Conservation (phyloP, 176 grass and related monocot genomes). For the Musa acuminata region DNA sequence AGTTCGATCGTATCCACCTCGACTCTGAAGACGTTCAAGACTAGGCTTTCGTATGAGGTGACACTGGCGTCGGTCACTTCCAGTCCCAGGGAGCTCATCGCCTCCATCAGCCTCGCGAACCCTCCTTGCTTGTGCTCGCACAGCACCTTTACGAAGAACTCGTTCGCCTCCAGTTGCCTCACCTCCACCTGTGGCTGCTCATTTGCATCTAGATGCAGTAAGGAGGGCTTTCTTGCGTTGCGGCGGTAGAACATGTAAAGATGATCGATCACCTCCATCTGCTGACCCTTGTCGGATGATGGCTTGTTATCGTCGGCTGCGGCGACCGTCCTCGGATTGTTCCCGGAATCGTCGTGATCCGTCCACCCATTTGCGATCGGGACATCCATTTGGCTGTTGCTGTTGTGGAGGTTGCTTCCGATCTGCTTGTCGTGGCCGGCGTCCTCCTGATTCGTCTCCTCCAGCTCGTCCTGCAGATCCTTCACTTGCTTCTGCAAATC, state of each 20-base stretch:
- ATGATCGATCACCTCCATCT: conserved; percentile 34
- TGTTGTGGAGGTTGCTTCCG: conserved; percentile 24
- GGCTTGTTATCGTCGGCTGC: not conserved
- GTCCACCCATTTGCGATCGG: not conserved
- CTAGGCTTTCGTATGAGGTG: conserved; percentile 56
- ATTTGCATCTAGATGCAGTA: not conserved
- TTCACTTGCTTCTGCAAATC: conserved; percentile 76
- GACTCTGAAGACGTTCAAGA: conserved; percentile 72
- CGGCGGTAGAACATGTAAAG: not conserved
- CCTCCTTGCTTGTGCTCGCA: conserved; percentile 55
- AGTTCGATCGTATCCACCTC: conserved; percentile 19
- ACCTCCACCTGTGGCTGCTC: conserved; percentile 82
- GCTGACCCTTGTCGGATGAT: conserved; percentile 26
- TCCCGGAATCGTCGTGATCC: conserved; percentile 38
- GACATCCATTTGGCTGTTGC: not conserved
- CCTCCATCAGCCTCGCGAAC: conserved; percentile 68
- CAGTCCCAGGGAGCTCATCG: conserved; percentile 45
- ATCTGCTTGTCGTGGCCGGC: not conserved
- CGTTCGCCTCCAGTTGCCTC: conserved; percentile 60
- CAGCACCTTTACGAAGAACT: conserved; percentile 80
- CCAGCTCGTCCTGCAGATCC: conserved; percentile 77
- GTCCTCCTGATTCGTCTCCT: conserved; percentile 28
- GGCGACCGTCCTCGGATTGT: conserved; percentile 11
- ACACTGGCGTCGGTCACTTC: conserved; percentile 74
- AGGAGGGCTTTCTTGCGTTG: not conserved